Base-by-base conservation (phyloP, 2,329 filamentous ascomycete genomes). In the Monilinia fructigena region DNA sequence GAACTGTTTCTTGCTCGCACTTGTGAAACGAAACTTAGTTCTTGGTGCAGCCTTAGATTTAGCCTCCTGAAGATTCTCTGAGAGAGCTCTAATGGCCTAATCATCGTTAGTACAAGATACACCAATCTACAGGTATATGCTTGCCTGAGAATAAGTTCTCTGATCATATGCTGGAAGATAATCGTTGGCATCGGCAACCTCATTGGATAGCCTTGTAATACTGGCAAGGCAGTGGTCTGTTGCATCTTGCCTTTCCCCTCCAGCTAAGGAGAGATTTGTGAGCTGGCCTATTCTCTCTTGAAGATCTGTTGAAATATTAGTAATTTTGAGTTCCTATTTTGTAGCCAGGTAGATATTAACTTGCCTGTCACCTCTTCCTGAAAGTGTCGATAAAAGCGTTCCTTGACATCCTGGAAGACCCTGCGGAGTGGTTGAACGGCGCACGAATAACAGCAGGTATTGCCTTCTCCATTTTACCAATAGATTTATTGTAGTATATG, bases 81-180 rank as follows among this genome's bases (percentile, higher is more conserved):
- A 89, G 18, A 97, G 81, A 20, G 84, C 84, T 81, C 95, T 96
- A 78, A 97, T 87, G 28, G 90, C 86, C 86, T 73, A 23, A 10
- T 6, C 4, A 55, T 54, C n/a, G 20, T 66, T 92, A 72, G 72
- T 52, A 35, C 58, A 54, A 8, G 59, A n/a, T 60, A 50, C 52
- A 38, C 11, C 14, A 35, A 0, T 23, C 31, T 56, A 16, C 66
- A n/a, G 47, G 20, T 4, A 14, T 56, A 18, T 52, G 63, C 74
- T 65, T 78, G 93, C 91, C 80, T 93, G 88, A 54, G 89, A 86
- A 75, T 97, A 98, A 31, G 90, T 89, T 72, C 91, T 87, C 77
- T 95, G 92, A 74, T 98, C 95, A 76, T 97, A 96, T 10, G 92
- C 87, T 3, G 95, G 93, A 20, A 97, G 86, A 71, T 89, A 92